These are phyloP conservation scores for Pseudogymnoascus sp. DNA, from an alignment of 2,329 filamentous ascomycete species.

Conservation along the genomic window DNA sequence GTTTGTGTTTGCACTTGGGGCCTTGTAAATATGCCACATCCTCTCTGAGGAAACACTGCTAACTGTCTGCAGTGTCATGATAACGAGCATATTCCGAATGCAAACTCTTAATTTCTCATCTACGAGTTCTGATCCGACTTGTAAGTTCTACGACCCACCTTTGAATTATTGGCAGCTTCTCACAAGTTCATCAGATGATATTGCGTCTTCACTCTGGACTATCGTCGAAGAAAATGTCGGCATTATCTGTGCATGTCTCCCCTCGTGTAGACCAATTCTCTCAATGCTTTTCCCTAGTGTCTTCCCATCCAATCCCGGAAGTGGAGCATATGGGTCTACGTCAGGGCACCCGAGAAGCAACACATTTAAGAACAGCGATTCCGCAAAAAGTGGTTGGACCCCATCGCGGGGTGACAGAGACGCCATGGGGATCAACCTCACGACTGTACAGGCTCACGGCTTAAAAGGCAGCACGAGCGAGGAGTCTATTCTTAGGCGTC, in stretches of 20 bases:
- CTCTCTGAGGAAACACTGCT: neutral
- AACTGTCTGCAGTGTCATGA: slow-evolving; percentile 22
- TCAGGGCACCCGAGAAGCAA: neutral
- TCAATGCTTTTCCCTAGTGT: slow-evolving; percentile 19
- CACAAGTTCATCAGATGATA: slow-evolving; percentile 18
- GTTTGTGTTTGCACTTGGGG: slow-evolving; percentile 32
- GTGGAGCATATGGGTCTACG: neutral
- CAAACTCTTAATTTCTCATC: slow-evolving; percentile 26
- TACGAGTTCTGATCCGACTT: slow-evolving; percentile 18
- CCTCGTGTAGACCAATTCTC: slow-evolving; percentile 31
- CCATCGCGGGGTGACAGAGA: slow-evolving; percentile 8
- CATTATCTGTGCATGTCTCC: slow-evolving; percentile 34
- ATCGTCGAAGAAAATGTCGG: slow-evolving; percentile 32
- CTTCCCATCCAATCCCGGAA: slow-evolving; percentile 15
- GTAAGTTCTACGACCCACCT: slow-evolving; percentile 9
- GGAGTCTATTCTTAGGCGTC: slow-evolving; percentile 12
- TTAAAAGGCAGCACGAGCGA: slow-evolving; percentile 11
- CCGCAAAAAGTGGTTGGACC: slow-evolving; percentile 15
- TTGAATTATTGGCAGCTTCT: neutral
- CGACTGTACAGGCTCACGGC: neutral
- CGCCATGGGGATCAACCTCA: slow-evolving; percentile 5
- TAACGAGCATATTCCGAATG: slow-evolving; percentile 29
- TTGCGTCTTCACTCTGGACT: slow-evolving; percentile 31
- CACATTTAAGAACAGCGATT: slow-evolving; percentile 11
- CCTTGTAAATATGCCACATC: slow-evolving; percentile 26